Evolutionary conservation across 768 basidiomycete genomes (phyloP).

Genomic region (Gymnopilus dilepis): DNA sequence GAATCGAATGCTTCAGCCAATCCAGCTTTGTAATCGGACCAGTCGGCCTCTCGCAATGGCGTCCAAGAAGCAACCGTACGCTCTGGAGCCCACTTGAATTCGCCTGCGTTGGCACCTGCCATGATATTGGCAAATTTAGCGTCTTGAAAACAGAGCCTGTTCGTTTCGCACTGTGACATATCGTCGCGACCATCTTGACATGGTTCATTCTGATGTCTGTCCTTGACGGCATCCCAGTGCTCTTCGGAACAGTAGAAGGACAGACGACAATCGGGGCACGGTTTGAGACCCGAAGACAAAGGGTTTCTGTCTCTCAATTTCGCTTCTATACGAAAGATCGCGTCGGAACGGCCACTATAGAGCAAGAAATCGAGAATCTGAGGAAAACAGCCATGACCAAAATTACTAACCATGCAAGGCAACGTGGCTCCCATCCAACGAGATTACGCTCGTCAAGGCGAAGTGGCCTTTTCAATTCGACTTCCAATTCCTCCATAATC

Average conservation of each 20-base stretch:
- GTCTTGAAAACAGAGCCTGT: conserved; percentile 31
- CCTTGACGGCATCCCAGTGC: conserved; percentile 29
- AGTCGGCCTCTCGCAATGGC: conserved; percentile 29
- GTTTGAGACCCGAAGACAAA: conserved; percentile 16
- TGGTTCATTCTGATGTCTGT: conserved; percentile 23
- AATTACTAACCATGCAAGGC: conserved; percentile 34
- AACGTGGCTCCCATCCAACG: conserved; percentile 34
- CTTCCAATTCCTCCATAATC: conserved; percentile 13
- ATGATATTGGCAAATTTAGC: conserved; percentile 23
- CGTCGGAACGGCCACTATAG: conserved; percentile 33
- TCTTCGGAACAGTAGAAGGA: conserved; percentile 35
- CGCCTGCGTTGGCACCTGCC: conserved; percentile 19
- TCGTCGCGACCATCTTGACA: conserved; percentile 28
- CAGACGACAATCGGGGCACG: conserved; percentile 32
- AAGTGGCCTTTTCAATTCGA: conserved; percentile 22
- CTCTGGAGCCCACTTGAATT: conserved; percentile 37
- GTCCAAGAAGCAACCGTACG: conserved; percentile 30
- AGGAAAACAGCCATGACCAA: too few species aligned
- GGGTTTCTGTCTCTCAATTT: conserved; percentile 2
- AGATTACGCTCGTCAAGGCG: conserved; percentile 31
- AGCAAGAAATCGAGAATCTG: neutral
- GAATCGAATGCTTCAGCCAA: conserved; percentile 14
- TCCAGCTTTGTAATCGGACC: conserved; percentile 32
- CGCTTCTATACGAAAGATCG: conserved; percentile 30
- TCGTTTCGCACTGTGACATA: conserved; percentile 35